Evolutionary conservation across 2,329 filamentous ascomycete species (phyloP).

Genomic region (Fusarium musae): DNA sequence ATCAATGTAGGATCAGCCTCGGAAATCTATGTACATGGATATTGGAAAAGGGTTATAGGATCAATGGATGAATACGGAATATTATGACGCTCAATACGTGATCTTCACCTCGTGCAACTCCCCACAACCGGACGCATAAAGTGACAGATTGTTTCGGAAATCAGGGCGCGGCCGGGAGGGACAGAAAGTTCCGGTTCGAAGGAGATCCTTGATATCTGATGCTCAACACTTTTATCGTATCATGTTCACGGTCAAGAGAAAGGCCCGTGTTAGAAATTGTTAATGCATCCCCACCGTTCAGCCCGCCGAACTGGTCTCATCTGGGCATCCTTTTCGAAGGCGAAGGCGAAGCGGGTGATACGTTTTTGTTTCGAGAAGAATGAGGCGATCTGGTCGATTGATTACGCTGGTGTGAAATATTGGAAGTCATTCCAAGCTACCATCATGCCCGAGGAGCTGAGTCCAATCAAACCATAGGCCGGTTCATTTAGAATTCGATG

Average conservation of each 20-base stretch:
- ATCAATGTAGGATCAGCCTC: constrained; percentile 21
- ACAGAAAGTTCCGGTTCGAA: constrained; percentile 7
- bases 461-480: background rate
- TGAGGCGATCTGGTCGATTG: constrained; percentile 7
- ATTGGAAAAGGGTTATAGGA: constrained; percentile 9
- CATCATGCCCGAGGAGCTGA: background rate
- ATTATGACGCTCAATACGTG: background rate
- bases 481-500: constrained; percentile 10
- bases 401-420: background rate
- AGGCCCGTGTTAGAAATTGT: constrained; percentile 24
- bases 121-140: background rate
- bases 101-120: background rate
- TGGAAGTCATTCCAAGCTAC: background rate
- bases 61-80: constrained; percentile 7
- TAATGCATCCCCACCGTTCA: constrained; percentile 14
- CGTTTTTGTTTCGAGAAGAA: background rate
- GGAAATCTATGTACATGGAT: constrained; percentile 29
- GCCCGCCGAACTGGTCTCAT: background rate
- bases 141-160: constrained; percentile 11
- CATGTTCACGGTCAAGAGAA: constrained; percentile 5
- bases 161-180: constrained; percentile 1
- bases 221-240: constrained; percentile 7
- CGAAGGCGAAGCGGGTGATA: constrained; percentile 1
- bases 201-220: background rate
- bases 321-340: constrained; percentile 20